Evolutionary conservation across 345 rosid species (phyloP).

Genomic region (Syzygium aqueum): DNA sequence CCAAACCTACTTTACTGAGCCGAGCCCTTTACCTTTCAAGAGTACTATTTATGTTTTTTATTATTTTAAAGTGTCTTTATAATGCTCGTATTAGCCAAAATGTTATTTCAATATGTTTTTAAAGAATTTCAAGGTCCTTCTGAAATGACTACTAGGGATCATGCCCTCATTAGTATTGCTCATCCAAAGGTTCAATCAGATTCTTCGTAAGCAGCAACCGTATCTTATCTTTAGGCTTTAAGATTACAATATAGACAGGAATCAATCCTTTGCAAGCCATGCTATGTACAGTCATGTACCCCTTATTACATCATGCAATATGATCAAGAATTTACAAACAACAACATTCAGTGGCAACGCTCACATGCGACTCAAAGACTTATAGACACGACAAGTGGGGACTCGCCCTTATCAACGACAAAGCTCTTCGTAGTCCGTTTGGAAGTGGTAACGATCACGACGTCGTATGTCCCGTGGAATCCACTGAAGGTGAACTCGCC

Average conservation of each 20-base stretch:
- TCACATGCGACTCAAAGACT: constrained; percentile 15
- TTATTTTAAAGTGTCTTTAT: not conserved
- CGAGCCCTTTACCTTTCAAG: not conserved
- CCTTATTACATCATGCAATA: not conserved
- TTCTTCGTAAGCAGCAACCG: not conserved
- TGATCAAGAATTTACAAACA: not conserved
- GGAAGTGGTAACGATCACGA: constrained; percentile 26
- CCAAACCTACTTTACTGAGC: not conserved
- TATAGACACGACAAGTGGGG: constrained; percentile 40
- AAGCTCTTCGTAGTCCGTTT: constrained; percentile 39
- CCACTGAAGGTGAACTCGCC: constrained; percentile 70
- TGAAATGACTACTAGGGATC: not conserved
- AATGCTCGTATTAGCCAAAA: not conserved
- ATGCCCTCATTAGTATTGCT: not conserved
- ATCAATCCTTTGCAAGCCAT: not conserved
- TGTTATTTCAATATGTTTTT: not conserved
- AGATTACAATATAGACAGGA: not conserved
- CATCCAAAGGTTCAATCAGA: not conserved
- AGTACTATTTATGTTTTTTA: not conserved
- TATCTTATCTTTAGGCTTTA: not conserved
- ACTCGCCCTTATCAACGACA: constrained; percentile 51
- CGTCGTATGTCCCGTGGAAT: constrained; percentile 61
- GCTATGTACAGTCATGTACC: not conserved
- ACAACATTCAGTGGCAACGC: not conserved
- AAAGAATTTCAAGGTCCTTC: not conserved